These are phyloP conservation scores for Schwanniomyces occidentalis DNA, from an alignment of 805 yeast genomes.

Conservation along the genomic window DNA sequence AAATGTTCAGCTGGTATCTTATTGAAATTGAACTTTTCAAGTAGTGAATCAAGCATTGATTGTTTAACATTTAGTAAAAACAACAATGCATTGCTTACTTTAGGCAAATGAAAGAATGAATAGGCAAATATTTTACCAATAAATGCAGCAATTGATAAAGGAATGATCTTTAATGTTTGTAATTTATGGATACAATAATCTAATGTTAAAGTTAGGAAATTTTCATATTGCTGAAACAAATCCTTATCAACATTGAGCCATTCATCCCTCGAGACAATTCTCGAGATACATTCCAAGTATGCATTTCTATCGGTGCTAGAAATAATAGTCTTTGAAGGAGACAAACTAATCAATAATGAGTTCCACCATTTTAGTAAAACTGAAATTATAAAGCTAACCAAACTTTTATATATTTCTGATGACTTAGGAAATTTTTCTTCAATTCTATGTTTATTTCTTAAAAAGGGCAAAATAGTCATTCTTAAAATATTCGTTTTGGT, in stretches of 20 bases:
- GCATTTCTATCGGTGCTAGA: slow-evolving; percentile 51
- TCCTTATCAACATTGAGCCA: slow-evolving; percentile 39
- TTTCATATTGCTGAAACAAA: slow-evolving; percentile 24
- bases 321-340: slow-evolving; percentile 25
- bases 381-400: slow-evolving; percentile 31
- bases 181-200: slow-evolving; percentile 51
- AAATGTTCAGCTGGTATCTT: neutral
- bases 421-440: slow-evolving; percentile 17
- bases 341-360: slow-evolving; percentile 35
- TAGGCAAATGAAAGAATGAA: slow-evolving; percentile 54
- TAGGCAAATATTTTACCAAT: slow-evolving; percentile 72
- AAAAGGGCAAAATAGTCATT: slow-evolving; percentile 46
- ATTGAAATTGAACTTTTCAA: slow-evolving; percentile 4
- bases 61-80: slow-evolving; percentile 59
- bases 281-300: slow-evolving; percentile 53
- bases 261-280: slow-evolving; percentile 48
- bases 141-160: slow-evolving; percentile 62
- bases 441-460: slow-evolving; percentile 28
- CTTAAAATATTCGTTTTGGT: slow-evolving; percentile 49
- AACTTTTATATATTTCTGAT: slow-evolving; percentile 29
- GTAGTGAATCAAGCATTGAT: slow-evolving; percentile 33
- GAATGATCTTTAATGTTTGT: slow-evolving; percentile 46
- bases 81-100: slow-evolving; percentile 55
- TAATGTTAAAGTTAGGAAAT: slow-evolving; percentile 50
- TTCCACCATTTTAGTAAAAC: slow-evolving; percentile 54